Evolutionary conservation across 179 eudicot species (phyloP), one percentile per base, ranked within the genome.

Genomic region (Silene vulgaris): DNA sequence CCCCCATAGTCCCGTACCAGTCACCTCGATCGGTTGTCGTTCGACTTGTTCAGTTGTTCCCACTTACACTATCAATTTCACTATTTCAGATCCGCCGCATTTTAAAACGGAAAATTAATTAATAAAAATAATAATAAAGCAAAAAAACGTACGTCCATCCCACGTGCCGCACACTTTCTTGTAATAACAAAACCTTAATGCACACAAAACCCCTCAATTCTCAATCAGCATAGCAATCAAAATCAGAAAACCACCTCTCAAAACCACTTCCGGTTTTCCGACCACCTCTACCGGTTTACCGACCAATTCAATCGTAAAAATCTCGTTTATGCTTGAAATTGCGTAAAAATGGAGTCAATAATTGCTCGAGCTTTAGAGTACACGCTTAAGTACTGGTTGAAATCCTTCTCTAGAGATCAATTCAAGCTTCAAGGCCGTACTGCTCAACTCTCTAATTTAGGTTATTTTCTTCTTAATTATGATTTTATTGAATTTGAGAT

Each of bases 371-470:
- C 99, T 14, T 72, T 93, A 43, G 99, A 92, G 85, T 93, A 90
- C 75, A 93, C 97, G 67, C 89, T 95, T 19, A 93, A 93, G 88
- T 95, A 95, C 80, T 95, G 99, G 99, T 82, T 95, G 71, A 95
- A 90, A 82, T 95, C 99, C 0, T 95, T 95, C 75, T 65, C 87
- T 62, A 85, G 99, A 84, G 99, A 95, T 90, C 99, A 95, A 91
- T 95, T 95, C 84, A 95, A 95, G 83, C 80, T 90, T 57, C 93
- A 95, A 74, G 99, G 99, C 12, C 93, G 90, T 1, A 90, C 91
- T 20, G 99, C 69, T n/a, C 99, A 95, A 75, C 97, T 95, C 56
- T 95, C 96, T 75, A 92, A 95, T 87, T 73, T 95, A 85, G 99
- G 99, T 91, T 71, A 3, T 3, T 16, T 11, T 20, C 23, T 17